phyloP scores from a whole-genome alignment of 345 rosid species.

The Dipteronia sinensis region DNA sequence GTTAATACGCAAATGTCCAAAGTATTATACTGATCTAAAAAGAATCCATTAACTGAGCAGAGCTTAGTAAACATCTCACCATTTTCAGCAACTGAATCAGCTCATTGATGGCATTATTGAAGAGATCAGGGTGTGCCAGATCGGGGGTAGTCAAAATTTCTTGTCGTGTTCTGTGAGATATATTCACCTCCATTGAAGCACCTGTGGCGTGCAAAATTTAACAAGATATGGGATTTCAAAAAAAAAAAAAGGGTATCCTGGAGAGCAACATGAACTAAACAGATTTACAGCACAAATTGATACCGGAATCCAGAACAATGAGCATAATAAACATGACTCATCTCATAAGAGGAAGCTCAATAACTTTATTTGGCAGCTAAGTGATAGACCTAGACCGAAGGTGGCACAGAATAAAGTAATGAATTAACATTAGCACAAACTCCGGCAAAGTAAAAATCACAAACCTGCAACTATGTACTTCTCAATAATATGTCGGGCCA shows the following conservation, averaged over 20 bases:
- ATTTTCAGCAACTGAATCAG: slow-evolving; percentile 78
- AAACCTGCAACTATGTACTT: slow-evolving; percentile 78
- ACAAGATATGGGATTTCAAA: background rate
- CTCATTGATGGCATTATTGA: slow-evolving; percentile 68
- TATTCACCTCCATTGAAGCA: slow-evolving; percentile 82
- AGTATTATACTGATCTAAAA: background rate
- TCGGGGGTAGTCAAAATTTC: slow-evolving; percentile 66
- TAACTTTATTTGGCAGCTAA: background rate
- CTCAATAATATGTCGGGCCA: slow-evolving; percentile 85
- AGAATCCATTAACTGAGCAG: background rate
- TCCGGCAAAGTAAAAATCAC: slow-evolving; percentile 11
- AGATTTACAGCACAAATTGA: background rate
- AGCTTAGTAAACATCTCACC: slow-evolving; percentile 36
- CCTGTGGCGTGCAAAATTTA: slow-evolving; percentile 43
- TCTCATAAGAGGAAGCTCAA: background rate
- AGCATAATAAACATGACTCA: too few relatives aligned
- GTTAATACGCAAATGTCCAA: too few relatives aligned
- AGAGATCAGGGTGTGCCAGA: slow-evolving; percentile 65
- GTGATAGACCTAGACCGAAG: background rate
- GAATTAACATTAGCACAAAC: slow-evolving; percentile 15
- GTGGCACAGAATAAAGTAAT: background rate
- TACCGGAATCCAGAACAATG: too few relatives aligned
- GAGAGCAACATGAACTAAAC: background rate
- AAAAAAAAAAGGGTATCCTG: background rate
- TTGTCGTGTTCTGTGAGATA: slow-evolving; percentile 72